Conservation (phyloP, 305 asterid genomes). For the Solanum hybrid region DNA sequence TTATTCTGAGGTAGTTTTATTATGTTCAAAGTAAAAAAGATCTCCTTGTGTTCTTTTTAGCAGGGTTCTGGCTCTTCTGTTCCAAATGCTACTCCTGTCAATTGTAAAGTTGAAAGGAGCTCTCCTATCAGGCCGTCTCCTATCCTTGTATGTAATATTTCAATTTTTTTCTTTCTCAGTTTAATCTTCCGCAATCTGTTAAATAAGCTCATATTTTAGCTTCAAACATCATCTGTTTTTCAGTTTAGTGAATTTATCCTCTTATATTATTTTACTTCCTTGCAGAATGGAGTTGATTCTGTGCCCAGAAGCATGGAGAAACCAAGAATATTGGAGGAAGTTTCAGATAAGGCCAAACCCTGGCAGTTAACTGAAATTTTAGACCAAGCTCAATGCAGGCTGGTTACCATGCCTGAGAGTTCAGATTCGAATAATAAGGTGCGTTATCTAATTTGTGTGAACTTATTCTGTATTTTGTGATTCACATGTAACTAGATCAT, state of each 20-base stretch:
- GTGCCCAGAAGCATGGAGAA: constrained; percentile 79
- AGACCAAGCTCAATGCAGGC: constrained; percentile 77
- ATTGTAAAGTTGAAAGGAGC: constrained; percentile 87
- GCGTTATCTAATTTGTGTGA: constrained; percentile 8
- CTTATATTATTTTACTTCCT: not conserved
- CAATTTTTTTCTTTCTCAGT: not conserved
- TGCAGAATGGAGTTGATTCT: constrained; percentile 88
- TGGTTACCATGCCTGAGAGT: constrained; percentile 86
- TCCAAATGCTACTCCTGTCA: constrained; percentile 65
- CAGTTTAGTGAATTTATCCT: not conserved
- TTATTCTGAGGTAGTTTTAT: not conserved
- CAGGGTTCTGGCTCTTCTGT: constrained; percentile 83
- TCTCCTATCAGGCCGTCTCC: constrained; percentile 95
- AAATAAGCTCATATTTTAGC: not conserved
- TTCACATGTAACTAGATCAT: not conserved
- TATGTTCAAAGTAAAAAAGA: constrained; percentile 1
- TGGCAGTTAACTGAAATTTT: constrained; percentile 85
- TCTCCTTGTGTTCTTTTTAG: constrained; percentile 10
- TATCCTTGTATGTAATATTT: constrained; percentile 52
- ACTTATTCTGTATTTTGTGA: not conserved
- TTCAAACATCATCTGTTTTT: not conserved
- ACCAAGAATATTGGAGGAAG: constrained; percentile 74
- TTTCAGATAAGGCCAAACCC: constrained; percentile 60
- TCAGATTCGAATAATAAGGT: constrained; percentile 75
- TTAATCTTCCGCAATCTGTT: not conserved